Evolutionary conservation across 1,284 basidiomycete species (phyloP).

Genomic region (Austroboletus novae-zelandiae): DNA sequence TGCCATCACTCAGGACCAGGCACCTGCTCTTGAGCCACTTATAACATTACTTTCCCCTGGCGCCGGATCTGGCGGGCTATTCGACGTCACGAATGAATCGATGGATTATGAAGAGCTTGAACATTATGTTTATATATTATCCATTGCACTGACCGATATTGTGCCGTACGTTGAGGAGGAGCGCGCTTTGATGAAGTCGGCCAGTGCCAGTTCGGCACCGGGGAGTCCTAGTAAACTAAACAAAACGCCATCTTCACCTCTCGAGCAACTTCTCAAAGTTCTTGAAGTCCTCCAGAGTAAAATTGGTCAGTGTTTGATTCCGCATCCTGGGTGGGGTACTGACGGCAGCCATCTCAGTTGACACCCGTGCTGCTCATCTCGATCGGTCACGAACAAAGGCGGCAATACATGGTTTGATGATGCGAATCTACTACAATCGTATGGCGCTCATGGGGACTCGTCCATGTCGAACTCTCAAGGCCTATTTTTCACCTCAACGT

Average conservation of each 20-base stretch:
- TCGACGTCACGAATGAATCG: constrained; percentile 44
- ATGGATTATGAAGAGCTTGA: constrained; percentile 60
- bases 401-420: constrained; percentile 56
- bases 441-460: constrained; percentile 30
- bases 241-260: constrained; percentile 34
- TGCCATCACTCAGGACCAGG: constrained; percentile 30
- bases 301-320: constrained; percentile 49
- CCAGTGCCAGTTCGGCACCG: constrained; percentile 7
- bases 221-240: constrained; percentile 36
- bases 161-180: constrained; percentile 54
- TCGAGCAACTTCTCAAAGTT: constrained; percentile 46
- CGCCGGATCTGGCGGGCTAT: constrained; percentile 34
- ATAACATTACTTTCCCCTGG: constrained; percentile 40
- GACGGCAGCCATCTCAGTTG: constrained; percentile 43
- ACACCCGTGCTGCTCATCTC: constrained; percentile 67
- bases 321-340: not conserved
- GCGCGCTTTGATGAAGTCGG: constrained; percentile 20
- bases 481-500: constrained; percentile 31
- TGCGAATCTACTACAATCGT: constrained; percentile 64
- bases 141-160: constrained; percentile 55
- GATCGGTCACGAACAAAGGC: constrained; percentile 71
- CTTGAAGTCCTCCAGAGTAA: constrained; percentile 56
- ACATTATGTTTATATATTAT: constrained; percentile 52
- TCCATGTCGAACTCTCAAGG: constrained; percentile 26
- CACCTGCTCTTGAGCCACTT: constrained; percentile 46